Percentiles rank a stretch among this genome's conserved stretches.
These are phyloP conservation scores for Fallopia convolvulus DNA, from an alignment of 148 eudicot genomes.

Conservation along the genomic window DNA sequence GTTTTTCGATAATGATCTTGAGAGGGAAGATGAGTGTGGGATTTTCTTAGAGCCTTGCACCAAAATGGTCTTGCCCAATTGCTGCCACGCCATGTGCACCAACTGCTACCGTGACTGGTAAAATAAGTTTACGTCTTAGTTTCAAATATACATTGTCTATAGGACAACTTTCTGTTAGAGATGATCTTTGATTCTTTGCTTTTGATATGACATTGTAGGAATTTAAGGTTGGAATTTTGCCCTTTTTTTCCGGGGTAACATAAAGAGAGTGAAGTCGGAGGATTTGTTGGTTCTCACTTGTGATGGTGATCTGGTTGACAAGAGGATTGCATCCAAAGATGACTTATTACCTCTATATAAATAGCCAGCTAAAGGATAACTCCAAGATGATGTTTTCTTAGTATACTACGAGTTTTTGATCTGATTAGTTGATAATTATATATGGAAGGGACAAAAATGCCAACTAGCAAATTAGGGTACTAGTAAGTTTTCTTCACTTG, in stretches of 20 bases:
- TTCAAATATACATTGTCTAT: background rate
- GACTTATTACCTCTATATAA: slow-evolving; percentile 45
- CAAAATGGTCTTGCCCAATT: slow-evolving; percentile 57
- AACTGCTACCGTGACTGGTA: slow-evolving; percentile 68
- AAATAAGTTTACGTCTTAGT: background rate
- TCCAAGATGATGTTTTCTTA: slow-evolving; percentile 49
- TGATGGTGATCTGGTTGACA: slow-evolving; percentile 39
- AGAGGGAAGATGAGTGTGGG: slow-evolving; percentile 68
- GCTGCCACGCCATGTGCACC: slow-evolving; percentile 74
- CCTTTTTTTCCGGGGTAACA: slow-evolving; percentile 59
- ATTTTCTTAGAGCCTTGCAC: slow-evolving; percentile 73
- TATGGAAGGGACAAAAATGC: slow-evolving; percentile 17
- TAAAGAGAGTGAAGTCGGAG: slow-evolving; percentile 46
- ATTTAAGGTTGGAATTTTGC: slow-evolving; percentile 50
- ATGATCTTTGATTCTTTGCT: background rate
- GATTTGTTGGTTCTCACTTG: slow-evolving; percentile 59
- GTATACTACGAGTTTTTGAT: slow-evolving; percentile 55
- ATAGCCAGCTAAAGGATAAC: slow-evolving; percentile 44
- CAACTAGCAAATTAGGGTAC: slow-evolving; percentile 15
- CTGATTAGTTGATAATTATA: slow-evolving; percentile 18
- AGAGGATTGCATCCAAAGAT: slow-evolving; percentile 43
- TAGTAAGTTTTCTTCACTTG: slow-evolving; percentile 16
- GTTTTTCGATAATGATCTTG: slow-evolving; percentile 29
- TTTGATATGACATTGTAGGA: slow-evolving; percentile 28
- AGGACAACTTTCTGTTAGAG: background rate